Evolutionary conservation across 2,329 filamentous ascomycete genomes (phyloP).

Genomic region (Colletotrichum sp.): DNA sequence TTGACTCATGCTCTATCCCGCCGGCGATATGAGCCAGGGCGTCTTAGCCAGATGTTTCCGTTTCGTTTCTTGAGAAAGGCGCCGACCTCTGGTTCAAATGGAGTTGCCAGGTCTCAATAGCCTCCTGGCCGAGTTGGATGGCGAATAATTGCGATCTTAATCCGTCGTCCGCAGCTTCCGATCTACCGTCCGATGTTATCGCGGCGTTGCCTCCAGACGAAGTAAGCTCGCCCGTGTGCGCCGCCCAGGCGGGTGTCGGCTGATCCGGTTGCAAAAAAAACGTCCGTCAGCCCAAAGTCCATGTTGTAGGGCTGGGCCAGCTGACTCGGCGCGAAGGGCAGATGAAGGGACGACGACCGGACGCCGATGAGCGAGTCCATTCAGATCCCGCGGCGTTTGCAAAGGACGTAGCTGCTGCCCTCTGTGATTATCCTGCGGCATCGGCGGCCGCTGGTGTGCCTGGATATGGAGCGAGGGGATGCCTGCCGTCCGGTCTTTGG

Average conservation of each 20-base stretch:
- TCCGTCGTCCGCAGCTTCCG: neutral
- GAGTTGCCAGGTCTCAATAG: neutral
- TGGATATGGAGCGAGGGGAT: neutral
- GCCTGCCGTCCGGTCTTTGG: neutral
- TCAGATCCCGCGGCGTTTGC: neutral
- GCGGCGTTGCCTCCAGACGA: neutral
- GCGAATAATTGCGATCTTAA: neutral
- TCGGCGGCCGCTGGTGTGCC: neutral
- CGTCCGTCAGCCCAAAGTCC: neutral
- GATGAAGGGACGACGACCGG: neutral
- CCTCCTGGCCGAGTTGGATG: no score
- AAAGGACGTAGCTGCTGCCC: neutral
- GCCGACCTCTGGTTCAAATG: neutral
- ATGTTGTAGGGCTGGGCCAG: neutral
- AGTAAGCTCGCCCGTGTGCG: neutral
- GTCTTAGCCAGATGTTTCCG: no score
- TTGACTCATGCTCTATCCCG: neutral
- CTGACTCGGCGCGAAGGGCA: neutral
- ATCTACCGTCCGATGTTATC: neutral
- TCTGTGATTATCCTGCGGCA: neutral
- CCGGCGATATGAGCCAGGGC: neutral
- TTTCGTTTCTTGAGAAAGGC: neutral
- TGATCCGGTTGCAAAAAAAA: neutral
- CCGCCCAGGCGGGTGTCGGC: neutral
- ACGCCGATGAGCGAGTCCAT: neutral